Base-by-base conservation (phyloP, 345 rosid species). In the Stellera chamaejasme region DNA sequence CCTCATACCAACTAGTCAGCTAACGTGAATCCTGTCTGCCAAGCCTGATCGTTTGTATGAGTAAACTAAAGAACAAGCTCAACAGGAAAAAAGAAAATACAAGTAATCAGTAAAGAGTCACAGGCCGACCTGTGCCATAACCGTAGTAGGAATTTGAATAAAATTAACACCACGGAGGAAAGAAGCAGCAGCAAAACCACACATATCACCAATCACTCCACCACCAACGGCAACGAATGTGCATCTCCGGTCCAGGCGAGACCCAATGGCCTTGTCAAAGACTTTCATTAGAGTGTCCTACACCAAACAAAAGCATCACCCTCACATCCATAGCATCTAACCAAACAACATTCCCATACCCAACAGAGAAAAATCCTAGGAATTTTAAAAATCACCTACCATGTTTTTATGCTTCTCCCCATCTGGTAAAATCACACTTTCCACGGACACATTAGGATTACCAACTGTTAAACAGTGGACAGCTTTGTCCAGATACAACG, bases 201-300 rank as follows among this genome's bases (percentile, higher is more conserved):
- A 89, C 99, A 89, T 80, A 63, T 93, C 99, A 25, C 97, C 99
- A 3, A 93, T 83, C 28, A 93, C 99, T 59, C 99, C 99, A 2
- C 99, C 99, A 48, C 99, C 99, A 23, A 94, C 95, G 5, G 97
- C 99, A 54, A 94, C 90, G 76, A 94, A 94, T 0, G 99, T 94
- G 63, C 78, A 82, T 25, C 77, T 65, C 32, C 99, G 71, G 67
- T 94, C 99, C 52, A 94, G 62, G 32, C 96, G 79, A 19, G 90
- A 84, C 71, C 80, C 90, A 10, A 94, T 87, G 3, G 99, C 99
- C 72, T 93, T 93, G 75, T 90, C 97, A 63, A 93, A 87, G 64
- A 87, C 84, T 79, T 87, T 89, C 97, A 79, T 87, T 11, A 93
- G 78, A 53, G 79, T 77, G 36, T 89, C 96, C 99, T 93, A 52